Base-by-base conservation (phyloP, 352 stramenopile species). In the Phytophthora pini region DNA sequence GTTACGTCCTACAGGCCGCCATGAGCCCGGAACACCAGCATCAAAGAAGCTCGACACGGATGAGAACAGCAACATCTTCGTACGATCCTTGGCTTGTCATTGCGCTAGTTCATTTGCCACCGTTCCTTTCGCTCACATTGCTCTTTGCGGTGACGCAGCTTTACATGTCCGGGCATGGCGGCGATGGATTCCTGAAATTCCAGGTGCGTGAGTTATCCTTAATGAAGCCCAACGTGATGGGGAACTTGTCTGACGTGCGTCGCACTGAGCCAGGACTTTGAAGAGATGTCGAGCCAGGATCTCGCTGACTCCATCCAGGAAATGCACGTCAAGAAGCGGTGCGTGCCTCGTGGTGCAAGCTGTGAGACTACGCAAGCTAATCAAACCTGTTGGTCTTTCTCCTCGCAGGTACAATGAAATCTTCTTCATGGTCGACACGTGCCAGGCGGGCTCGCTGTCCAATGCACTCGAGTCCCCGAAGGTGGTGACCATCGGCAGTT, bases 121-220 rank as follows among this genome's bases (percentile, higher is more conserved):
- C 85, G 75, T 53, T 9, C 41, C 34, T 65, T 61, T 63, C 20
- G 26, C 49, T 77, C 13, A 70, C 11, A 2, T 60, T 38, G 22
- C 26, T 55, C 26, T 48, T 70, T 13, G 15, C 38, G 55, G 45
- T 39, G 8, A 5, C 13, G n/a, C 48, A 96, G 87, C 74, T 95
- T 40, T 96, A 93, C 57, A 92, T 95, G 84, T 93, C 87, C n/a
- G 97, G 97, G 1, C 97, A 99, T 67, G 97, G 97, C 9, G 97
- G 97, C 24, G 93, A 99, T 66, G 92, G 94, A 11, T 99, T 99
- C 61, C 87, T 99, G 55, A 99, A 99, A 73, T 99, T 99, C 70
- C 97, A 99, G 83, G 82, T 88, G 22, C 54, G 66, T 57, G 32
- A 17, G 22, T 55, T 53, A 56, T 45, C 8, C 29, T 44, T 34